These are phyloP conservation scores for Apophysomyces variabilis DNA, from an alignment of 371 early-diverging fungal genomes.

Conservation along the genomic window DNA sequence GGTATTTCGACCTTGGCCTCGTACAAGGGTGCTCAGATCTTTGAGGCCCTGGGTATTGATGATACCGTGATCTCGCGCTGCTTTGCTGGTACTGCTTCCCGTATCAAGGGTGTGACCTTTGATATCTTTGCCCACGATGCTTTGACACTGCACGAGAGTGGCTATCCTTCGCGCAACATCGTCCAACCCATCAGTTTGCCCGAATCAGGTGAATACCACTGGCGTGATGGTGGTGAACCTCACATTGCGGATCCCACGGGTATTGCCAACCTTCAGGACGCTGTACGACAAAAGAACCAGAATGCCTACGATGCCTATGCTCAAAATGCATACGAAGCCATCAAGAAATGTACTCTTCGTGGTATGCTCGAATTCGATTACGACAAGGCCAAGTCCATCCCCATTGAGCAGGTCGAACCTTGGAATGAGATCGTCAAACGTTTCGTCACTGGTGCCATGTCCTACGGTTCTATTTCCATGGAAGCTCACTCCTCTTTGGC, in stretches of 20 bases:
- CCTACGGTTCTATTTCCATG: constrained; percentile 94
- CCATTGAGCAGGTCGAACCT: constrained; percentile 94
- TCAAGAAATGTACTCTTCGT: constrained; percentile 92
- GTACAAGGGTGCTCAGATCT: constrained; percentile 98
- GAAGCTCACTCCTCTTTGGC: constrained; percentile 95
- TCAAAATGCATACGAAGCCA: constrained; percentile 75
- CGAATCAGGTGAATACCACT: constrained; percentile 96
- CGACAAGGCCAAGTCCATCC: constrained; percentile 73
- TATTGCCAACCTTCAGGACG: constrained; percentile 92
- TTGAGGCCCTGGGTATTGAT: constrained; percentile 95
- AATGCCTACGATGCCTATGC: constrained; percentile 86
- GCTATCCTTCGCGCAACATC: constrained; percentile 75
- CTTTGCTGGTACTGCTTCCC: constrained; percentile 95
- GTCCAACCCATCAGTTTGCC: constrained; percentile 71
- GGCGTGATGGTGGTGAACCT: constrained; percentile 91
- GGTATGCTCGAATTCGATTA: constrained; percentile 92
- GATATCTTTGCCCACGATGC: constrained; percentile 92
- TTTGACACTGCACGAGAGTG: constrained; percentile 83
- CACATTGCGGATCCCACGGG: constrained; percentile 92
- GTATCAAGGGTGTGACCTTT: constrained; percentile 92
- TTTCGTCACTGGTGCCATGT: constrained; percentile 98
- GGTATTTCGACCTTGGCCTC: constrained; percentile 97
- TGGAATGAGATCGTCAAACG: constrained; percentile 96
- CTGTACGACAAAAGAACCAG: constrained; percentile 91
- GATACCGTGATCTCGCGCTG: constrained; percentile 87